These are phyloP conservation scores for Saccharomyces cerevisiae DNA, from an alignment of 805 yeast species.

Conservation along the genomic window DNA sequence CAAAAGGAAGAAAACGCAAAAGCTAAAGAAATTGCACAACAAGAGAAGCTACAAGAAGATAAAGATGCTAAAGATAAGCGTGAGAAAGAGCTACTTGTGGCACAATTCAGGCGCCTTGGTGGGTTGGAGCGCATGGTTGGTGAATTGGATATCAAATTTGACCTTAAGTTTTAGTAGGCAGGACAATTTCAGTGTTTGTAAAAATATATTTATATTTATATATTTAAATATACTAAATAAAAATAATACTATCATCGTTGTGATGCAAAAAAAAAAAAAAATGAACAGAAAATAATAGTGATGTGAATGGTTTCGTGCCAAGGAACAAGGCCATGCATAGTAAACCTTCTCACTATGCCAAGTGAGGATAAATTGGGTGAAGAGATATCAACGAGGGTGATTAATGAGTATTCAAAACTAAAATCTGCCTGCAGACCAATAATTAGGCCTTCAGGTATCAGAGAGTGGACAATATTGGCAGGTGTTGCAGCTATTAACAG, in stretches of 20 bases:
- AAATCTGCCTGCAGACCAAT: constrained; percentile 48
- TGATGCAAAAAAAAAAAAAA: neutral
- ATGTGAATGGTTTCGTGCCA: too few species aligned
- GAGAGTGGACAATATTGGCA: constrained; percentile 82
- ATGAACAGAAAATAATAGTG: neutral
- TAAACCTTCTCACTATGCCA: neutral
- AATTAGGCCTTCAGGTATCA: constrained; percentile 50
- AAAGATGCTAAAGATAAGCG: constrained; percentile 38
- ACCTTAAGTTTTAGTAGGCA: constrained; percentile 25
- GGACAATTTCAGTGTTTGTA: neutral
- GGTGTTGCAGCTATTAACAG: constrained; percentile 46
- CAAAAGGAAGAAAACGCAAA: constrained; percentile 51
- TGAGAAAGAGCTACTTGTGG: constrained; percentile 38
- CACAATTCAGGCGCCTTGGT: constrained; percentile 52
- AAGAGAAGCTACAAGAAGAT: constrained; percentile 34
- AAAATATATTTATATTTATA: neutral
- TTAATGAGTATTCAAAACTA: constrained; percentile 26
- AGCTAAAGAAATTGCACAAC: constrained; percentile 47
- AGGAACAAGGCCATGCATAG: neutral
- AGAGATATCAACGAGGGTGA: constrained; percentile 12
- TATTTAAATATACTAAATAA: neutral
- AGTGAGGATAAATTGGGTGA: constrained; percentile 10
- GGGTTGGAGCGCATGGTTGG: constrained; percentile 46
- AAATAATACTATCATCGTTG: neutral
- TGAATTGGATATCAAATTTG: constrained; percentile 35